A percentile compares a stretch with the other conserved stretches of the same genome.
phyloP scores from a whole-genome alignment of 2,329 filamentous ascomycete species.

The Cytospora paraplurivora region DNA sequence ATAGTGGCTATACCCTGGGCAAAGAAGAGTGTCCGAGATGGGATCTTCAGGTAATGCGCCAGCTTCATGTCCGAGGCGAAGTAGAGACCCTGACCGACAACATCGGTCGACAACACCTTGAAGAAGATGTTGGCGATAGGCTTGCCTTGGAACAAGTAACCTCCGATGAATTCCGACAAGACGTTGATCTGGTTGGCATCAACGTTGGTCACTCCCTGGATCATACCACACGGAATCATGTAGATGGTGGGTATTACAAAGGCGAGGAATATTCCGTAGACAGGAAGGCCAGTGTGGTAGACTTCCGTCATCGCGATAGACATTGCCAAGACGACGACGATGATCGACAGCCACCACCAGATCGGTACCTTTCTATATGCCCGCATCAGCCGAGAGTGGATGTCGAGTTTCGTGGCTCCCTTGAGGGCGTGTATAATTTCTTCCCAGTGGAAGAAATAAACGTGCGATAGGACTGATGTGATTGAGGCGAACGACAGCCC shows the following conservation, averaged over 20 bases:
- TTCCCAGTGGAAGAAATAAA: slow-evolving; percentile 69
- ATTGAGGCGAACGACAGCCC: slow-evolving; percentile 37
- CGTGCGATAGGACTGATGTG: slow-evolving; percentile 38
- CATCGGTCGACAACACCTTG: slow-evolving; percentile 46
- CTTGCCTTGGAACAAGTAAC: slow-evolving; percentile 48
- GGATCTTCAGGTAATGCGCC: slow-evolving; percentile 54
- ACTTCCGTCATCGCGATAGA: slow-evolving; percentile 45
- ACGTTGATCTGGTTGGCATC: slow-evolving; percentile 52
- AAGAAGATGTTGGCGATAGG: slow-evolving; percentile 51
- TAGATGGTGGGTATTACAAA: slow-evolving; percentile 48
- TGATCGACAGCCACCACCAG: slow-evolving; percentile 48
- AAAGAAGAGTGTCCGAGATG: slow-evolving; percentile 49
- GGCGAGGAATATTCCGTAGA: slow-evolving; percentile 47
- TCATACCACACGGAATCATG: slow-evolving; percentile 50
- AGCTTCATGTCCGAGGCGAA: slow-evolving; percentile 54
- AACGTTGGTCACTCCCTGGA: slow-evolving; percentile 52
- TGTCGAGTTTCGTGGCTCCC: slow-evolving; percentile 39
- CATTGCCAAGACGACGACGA: slow-evolving; percentile 38
- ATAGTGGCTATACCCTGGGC: slow-evolving; percentile 51
- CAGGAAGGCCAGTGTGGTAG: slow-evolving; percentile 49
- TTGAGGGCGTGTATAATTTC: slow-evolving; percentile 36
- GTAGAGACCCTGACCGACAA: slow-evolving; percentile 46
- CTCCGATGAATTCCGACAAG: slow-evolving; percentile 50
- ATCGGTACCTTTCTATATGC: slow-evolving; percentile 44
- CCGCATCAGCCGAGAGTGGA: slow-evolving; percentile 47